Evolutionary conservation across 139 green algal species (phyloP).

Genomic region (Volvox reticuliferus): DNA sequence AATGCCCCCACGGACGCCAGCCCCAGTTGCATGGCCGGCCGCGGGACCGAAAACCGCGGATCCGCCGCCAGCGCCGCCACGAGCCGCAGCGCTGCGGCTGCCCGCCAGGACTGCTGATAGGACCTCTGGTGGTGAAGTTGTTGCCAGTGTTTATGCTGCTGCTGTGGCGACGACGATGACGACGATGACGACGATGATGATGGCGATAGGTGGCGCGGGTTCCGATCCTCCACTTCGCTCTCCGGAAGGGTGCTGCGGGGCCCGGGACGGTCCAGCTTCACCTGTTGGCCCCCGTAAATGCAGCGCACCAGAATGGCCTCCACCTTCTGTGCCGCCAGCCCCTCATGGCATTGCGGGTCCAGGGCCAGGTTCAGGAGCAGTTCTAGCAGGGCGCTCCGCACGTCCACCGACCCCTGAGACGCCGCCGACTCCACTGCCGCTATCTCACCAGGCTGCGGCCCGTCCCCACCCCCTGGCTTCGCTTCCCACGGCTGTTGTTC

Average conservation of each 20-base stretch:
- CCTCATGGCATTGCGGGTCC: constrained; percentile 11
- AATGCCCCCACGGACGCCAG: constrained; percentile 20
- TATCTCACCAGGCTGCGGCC: not conserved
- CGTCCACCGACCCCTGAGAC: not conserved
- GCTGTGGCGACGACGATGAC: not conserved
- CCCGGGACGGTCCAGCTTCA: not conserved
- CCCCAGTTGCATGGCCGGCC: constrained; percentile 4
- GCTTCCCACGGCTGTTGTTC: constrained; percentile 9
- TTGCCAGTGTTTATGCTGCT: not conserved
- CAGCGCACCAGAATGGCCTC: constrained; percentile 26
- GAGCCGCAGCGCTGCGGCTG: constrained; percentile 27
- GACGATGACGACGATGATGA: too few species aligned
- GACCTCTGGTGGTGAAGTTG: not conserved
- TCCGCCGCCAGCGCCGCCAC: constrained; percentile 34
- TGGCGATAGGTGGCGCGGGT: too few species aligned
- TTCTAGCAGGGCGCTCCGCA: constrained; percentile 1
- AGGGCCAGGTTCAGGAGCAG: constrained; percentile 45
- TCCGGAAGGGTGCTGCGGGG: too few species aligned
- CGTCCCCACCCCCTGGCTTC: not conserved
- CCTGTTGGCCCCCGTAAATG: not conserved
- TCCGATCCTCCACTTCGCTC: too few species aligned
- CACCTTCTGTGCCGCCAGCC: not conserved
- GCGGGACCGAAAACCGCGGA: not conserved
- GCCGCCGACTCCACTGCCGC: not conserved
- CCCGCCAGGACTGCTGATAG: not conserved